These are phyloP conservation scores for Dalbergia cochinchinensis DNA, from an alignment of 306 rosid species.

Conservation along the genomic window DNA sequence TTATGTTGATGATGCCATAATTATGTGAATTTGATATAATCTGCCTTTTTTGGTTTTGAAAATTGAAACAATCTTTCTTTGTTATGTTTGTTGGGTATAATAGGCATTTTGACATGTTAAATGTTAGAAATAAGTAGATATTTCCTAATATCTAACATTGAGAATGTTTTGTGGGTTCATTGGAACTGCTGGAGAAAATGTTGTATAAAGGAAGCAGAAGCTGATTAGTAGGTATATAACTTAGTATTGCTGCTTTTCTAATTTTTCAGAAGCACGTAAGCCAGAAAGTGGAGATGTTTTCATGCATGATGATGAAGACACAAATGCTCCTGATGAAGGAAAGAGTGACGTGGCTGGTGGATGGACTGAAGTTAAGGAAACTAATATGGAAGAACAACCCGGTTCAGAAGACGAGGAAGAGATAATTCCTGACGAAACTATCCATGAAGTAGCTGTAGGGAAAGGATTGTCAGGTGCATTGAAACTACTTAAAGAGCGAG, in stretches of 20 bases:
- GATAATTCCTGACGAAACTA: constrained; percentile 79
- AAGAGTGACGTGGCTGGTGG: constrained; percentile 70
- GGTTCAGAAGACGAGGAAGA: constrained; percentile 67
- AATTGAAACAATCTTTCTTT: not conserved
- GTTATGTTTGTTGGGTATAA: constrained; percentile 26
- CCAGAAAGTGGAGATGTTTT: constrained; percentile 88
- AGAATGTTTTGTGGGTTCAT: constrained; percentile 19
- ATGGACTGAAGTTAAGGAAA: constrained; percentile 88
- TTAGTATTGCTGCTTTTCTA: constrained; percentile 35
- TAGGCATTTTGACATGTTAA: constrained; percentile 4
- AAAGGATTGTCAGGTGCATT: constrained; percentile 91
- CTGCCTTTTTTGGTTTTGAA: not conserved
- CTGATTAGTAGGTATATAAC: constrained; percentile 32
- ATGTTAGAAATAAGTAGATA: no score
- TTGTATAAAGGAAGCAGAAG: not conserved
- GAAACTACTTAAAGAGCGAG: constrained; percentile 88
- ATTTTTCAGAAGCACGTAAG: constrained; percentile 79
- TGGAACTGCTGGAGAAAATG: constrained; percentile 15
- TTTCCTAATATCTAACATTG: no score
- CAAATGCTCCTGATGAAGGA: constrained; percentile 59
- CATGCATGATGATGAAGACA: constrained; percentile 84
- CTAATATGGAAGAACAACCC: constrained; percentile 59
- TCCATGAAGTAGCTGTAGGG: constrained; percentile 91
- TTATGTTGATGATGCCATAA: constrained; percentile 13
- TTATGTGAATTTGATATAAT: constrained; percentile 23